A percentile compares a stretch with the other conserved stretches of the same genome.
Conservation (phyloP, 139 green algal species). For the Dunaliella primolecta region DNA sequence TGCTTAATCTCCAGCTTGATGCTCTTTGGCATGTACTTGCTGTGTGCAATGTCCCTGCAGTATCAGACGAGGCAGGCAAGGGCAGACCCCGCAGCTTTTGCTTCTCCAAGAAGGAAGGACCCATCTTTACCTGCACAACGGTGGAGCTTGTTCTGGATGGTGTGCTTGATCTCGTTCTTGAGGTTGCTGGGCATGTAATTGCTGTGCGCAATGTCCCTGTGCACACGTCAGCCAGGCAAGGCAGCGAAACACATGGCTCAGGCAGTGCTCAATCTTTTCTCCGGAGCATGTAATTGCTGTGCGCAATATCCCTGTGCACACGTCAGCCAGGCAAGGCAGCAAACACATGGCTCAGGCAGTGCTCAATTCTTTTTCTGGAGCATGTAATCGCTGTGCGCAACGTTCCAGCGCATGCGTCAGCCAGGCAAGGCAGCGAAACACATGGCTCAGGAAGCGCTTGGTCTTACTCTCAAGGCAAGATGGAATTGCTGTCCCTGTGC, state of each 20-base stretch:
- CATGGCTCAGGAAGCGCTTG: not conserved
- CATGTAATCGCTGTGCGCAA: constrained; percentile 64
- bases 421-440: not conserved
- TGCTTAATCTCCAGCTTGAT: constrained; percentile 98
- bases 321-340: not conserved
- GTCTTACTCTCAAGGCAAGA: constrained; percentile 25
- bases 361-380: too few relatives aligned
- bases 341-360: not conserved
- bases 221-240: too few relatives aligned
- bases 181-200: constrained; percentile 75
- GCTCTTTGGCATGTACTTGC: constrained; percentile 71
- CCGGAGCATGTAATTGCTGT: constrained; percentile 59
- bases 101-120: too few relatives aligned
- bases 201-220: constrained; percentile 36
- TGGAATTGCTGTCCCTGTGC: constrained; percentile 51
- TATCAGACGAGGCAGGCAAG: not conserved
- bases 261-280: not conserved
- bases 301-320: constrained; percentile 30
- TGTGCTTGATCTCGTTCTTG: constrained; percentile 99
- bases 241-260: not conserved
- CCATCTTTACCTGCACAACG: constrained; percentile 73
- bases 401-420: too few relatives aligned
- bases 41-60: constrained; percentile 32
- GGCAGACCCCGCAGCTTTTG: too few relatives aligned
- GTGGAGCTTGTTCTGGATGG: constrained; percentile 99